These are phyloP conservation scores for Acacia pycnantha DNA, from an alignment of 331 rosid species.

Conservation along the genomic window DNA sequence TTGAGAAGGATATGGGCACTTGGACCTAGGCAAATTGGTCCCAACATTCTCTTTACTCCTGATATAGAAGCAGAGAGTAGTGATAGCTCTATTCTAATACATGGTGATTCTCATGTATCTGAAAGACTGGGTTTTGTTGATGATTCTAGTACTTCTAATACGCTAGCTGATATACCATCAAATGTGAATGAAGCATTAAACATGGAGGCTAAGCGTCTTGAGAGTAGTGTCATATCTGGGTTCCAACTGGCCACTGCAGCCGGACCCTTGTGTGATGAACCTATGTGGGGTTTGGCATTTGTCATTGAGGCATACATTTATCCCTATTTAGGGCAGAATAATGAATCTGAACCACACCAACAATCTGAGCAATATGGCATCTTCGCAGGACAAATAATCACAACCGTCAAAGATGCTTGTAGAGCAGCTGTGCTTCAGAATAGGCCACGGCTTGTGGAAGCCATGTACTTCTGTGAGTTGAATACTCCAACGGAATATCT, in stretches of 20 bases:
- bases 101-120: background rate
- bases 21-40: background rate
- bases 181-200: background rate
- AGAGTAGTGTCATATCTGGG: background rate
- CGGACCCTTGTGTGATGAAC: background rate
- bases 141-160: background rate
- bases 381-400: background rate
- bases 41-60: background rate
- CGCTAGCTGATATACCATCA: background rate
- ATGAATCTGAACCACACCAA: background rate
- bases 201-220: background rate
- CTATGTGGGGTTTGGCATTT: constrained; percentile 4
- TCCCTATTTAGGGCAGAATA: background rate
- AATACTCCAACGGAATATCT: background rate
- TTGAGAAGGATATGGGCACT: background rate
- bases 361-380: constrained; percentile 2
- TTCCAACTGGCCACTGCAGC: background rate
- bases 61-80: background rate
- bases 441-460: background rate
- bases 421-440: background rate
- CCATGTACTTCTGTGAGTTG: background rate
- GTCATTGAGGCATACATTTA: background rate
- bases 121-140: background rate
- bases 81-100: background rate
- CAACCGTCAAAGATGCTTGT: background rate